Conservation (phyloP, 257 asterid genomes). For the Solanum virginianum region DNA sequence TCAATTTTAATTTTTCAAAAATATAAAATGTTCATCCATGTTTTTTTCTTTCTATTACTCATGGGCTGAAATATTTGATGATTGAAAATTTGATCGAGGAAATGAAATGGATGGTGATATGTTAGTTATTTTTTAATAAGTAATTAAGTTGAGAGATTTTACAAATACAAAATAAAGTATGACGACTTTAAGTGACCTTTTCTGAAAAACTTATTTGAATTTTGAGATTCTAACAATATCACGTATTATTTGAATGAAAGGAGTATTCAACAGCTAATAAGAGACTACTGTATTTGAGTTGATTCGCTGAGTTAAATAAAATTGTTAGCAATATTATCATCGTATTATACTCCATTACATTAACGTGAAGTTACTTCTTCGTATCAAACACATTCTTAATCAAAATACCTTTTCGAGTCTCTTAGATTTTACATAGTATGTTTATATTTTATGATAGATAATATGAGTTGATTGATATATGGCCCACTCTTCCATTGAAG, state of each 20-base stretch:
- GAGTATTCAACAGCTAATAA: no score
- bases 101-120: no score
- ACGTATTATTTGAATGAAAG: background rate
- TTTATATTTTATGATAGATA: background rate
- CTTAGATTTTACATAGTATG: background rate
- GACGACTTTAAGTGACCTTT: no score
- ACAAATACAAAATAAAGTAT: no score
- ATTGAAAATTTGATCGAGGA: no score
- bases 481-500: slow-evolving; percentile 5
- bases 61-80: no score
- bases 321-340: background rate
- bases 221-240: background rate
- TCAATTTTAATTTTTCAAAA: no score
- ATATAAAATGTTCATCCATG: no score
- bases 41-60: no score
- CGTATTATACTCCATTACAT: background rate
- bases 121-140: no score
- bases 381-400: background rate
- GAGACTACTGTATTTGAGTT: background rate
- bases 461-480: background rate
- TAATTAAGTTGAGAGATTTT: no score
- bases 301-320: background rate
- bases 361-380: background rate
- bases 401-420: background rate
- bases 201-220: background rate